Evolutionary conservation across 108 stramenopile species (phyloP), one percentile per base, ranked within the genome.

Genomic region (Fragilaria crotonensis): DNA sequence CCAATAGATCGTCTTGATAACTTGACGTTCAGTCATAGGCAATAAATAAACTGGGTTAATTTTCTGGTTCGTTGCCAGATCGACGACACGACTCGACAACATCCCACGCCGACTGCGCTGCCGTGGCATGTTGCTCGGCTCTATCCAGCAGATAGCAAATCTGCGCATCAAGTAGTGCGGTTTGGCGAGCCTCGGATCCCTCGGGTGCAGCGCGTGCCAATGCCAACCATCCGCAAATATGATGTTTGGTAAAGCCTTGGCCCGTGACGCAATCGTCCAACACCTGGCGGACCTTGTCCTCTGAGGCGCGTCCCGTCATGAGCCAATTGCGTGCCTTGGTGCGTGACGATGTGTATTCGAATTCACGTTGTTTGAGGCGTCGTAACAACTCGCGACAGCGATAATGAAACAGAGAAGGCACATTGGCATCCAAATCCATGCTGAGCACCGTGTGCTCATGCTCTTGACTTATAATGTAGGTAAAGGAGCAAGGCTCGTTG

Each of bases 301-400:
- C 89, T 32, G 67, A 64, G 5, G 80, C 77, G 32, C 71, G 62
- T 21, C 73, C 73, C 1, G 85, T 66, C 46, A 81, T 64, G 28
- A 87, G 72, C 32, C 79, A 52, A 55, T 79, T 73, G 21, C 83
- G 70, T 21, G 86, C 90, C 57, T 84, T 86, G 60, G 71, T 83
- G 4, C 90, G 80, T 25, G 60, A 71, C 28, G 71, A 72, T 9
- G 84, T 82, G 54, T 88, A 92, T 46, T 92, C 90, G 52, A 81
- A 78, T 61, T 92, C 87, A 19, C 90, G 78, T 25, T 71, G 63
- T 52, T 92, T 88, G 45, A 82, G 76, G 17, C 84, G 67, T n/a
- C 83, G 84, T 26, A 88, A 59, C 4, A 88, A 51, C 25, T 92
- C 87, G 5, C 87, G 80, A 22, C 69, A 64, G 14, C 82, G 78